Evolutionary conservation across 2,329 filamentous ascomycete genomes (phyloP), one percentile per base, ranked within the genome.

Genomic region (Phialophora tarda): DNA sequence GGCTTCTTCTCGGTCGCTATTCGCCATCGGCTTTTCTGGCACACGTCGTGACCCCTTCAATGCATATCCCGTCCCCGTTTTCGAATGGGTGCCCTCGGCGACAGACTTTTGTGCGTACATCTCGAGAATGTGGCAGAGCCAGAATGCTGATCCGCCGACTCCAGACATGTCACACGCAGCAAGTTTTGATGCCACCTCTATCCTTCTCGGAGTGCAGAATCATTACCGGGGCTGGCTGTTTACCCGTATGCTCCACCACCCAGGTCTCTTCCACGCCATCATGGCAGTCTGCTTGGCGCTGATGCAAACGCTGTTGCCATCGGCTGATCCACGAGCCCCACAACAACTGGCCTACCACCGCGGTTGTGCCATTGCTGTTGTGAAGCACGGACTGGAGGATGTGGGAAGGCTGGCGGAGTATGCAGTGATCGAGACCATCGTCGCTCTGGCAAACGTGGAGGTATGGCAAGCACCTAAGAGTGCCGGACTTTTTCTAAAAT

Each of bases 211-310:
- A 21, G 8, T 8, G 26, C 48, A 53, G 48, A 26, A 53, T 53
- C 48, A 26, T 53, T 53, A 53, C 48, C 48, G 48, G 3, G 48
- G 48, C 23, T 53, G 21, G 48, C 48, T 53, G 11, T 53, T 53
- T 26, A 26, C 10, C 48, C 48, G 48, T 17, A 53, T 26, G 48
- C 48, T 53, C 21, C 21, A 53, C 23, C 48, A 53, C 48, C 2
- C 48, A 28, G 21, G 10, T 28, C 26, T 53, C 23, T 53, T 26
- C 48, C 48, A 53, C 48, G 48, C 48, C 10, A 26, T 53, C 3
- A 17, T 53, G 17, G 48, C 48, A 24, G 11, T 53, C 1, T 53
- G 48, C 26, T 53, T 53, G 48, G 48, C 21, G 23, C 21, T 26
- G 48, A 53, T 53, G 48, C 48, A 53, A 8, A 53, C 2, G 11